A percentile compares a stretch with the other conserved stretches of the same genome.
phyloP scores from a whole-genome alignment of 1,139 yeast species.

The Kurtzmaniella quercitrusa region DNA sequence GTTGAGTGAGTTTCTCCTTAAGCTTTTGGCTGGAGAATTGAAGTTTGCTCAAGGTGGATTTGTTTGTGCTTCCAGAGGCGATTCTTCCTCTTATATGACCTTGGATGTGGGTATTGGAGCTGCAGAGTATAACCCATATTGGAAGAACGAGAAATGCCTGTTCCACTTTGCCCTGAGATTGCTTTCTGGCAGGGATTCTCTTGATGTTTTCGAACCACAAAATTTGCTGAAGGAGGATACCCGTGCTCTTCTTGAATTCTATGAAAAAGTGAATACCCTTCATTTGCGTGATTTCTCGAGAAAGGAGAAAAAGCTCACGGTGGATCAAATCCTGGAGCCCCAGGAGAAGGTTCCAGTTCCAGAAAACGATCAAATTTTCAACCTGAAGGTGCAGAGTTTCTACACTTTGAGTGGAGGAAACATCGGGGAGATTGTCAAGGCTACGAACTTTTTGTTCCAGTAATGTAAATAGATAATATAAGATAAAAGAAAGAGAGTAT shows the following conservation, averaged over 20 bases:
- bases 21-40: conserved; percentile 52
- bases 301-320: conserved; percentile 32
- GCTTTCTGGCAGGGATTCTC: conserved; percentile 37
- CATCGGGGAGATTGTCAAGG: conserved; percentile 60
- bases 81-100: conserved; percentile 32
- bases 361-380: conserved; percentile 26
- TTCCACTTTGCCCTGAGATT: conserved; percentile 45
- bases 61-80: conserved; percentile 54
- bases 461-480: conserved; percentile 4
- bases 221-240: conserved; percentile 55
- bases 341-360: conserved; percentile 14
- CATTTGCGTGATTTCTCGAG: conserved; percentile 37
- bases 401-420: conserved; percentile 76
- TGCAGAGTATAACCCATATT: conserved; percentile 54
- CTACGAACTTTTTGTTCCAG: conserved; percentile 25
- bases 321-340: conserved; percentile 22
- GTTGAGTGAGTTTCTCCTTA: conserved; percentile 56
- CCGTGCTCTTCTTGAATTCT: conserved; percentile 47
- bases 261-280: conserved; percentile 53
- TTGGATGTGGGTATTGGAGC: conserved; percentile 58
- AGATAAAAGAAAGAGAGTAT: not conserved
- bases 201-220: conserved; percentile 35
- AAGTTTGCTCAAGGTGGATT: conserved; percentile 60
- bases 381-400: conserved; percentile 45
- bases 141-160: conserved; percentile 49